Percentiles rank a stretch among this genome's conserved stretches.
phyloP scores from a whole-genome alignment of 2,329 filamentous ascomycete genomes.

The Cladosporium halotolerans region DNA sequence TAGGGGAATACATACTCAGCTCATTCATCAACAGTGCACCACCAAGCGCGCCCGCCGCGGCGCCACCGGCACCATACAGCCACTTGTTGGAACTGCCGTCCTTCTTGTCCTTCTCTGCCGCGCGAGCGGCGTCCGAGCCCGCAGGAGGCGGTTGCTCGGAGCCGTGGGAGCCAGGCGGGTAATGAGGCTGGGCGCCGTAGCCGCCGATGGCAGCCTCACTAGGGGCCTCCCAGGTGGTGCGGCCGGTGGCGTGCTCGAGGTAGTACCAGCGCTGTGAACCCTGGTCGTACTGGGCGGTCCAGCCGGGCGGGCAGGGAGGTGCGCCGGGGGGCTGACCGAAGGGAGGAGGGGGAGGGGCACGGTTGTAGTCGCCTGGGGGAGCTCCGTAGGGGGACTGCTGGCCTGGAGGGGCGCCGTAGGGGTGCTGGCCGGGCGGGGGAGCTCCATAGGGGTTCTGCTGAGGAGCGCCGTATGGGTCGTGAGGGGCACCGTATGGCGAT shows the following conservation, averaged over 20 bases:
- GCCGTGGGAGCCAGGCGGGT: conserved; percentile 12
- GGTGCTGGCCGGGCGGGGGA: conserved; percentile 17
- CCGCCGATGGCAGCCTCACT: conserved; percentile 17
- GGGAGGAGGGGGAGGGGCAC: conserved; percentile 25
- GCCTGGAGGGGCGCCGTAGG: conserved; percentile 1
- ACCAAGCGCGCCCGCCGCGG: conserved; percentile 51
- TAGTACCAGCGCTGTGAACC: conserved; percentile 59
- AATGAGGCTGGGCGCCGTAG: conserved; percentile 24
- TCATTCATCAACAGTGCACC: conserved; percentile 54
- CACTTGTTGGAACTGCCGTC: conserved; percentile 13
- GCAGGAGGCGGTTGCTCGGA: conserved; percentile 1
- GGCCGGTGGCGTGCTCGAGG: conserved; percentile 54
- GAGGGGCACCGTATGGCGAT: conserved; percentile 3
- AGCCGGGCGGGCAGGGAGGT: conserved; percentile 54
- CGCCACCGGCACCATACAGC: conserved; percentile 51
- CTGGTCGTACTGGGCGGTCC: conserved; percentile 59
- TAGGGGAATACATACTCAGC: conserved; percentile 40
- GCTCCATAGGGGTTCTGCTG: conserved; percentile 22
- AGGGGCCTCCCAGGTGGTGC: conserved; percentile 60
- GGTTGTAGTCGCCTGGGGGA: conserved; percentile 24
- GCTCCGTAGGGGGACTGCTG: conserved; percentile 22
- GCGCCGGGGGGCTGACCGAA: conserved; percentile 23
- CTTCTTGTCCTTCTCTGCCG: conserved; percentile 2
- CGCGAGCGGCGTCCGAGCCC: not conserved
- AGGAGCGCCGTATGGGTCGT: not conserved